Conservation (phyloP, 208 protist species). For the Strigomonas oncopelti region DNA sequence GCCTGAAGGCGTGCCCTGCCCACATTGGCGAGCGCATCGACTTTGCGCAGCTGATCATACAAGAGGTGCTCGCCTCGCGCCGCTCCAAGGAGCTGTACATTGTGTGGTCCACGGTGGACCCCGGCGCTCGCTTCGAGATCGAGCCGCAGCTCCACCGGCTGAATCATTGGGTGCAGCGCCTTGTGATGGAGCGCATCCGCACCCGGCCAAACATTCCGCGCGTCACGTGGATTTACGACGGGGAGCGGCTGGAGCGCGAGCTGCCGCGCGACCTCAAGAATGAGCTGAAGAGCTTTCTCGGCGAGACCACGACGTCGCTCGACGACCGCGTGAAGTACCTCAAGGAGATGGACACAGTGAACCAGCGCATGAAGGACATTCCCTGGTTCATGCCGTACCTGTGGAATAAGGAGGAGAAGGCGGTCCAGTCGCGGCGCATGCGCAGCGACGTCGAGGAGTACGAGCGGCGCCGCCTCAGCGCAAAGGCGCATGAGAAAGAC, state of each 20-base stretch:
- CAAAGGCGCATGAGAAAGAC: constrained; percentile 11
- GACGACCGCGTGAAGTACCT: constrained; percentile 86
- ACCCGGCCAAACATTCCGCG: constrained; percentile 81
- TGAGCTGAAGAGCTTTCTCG: constrained; percentile 67
- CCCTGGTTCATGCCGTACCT: constrained; percentile 93
- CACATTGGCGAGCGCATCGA: constrained; percentile 87
- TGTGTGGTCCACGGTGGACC: constrained; percentile 89
- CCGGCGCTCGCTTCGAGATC: constrained; percentile 72
- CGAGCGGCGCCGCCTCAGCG: constrained; percentile 39
- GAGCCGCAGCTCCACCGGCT: constrained; percentile 83
- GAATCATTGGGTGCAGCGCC: constrained; percentile 83
- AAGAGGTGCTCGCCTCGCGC: constrained; percentile 80
- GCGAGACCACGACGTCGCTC: constrained; percentile 64
- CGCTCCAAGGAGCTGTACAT: constrained; percentile 88
- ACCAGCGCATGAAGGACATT: constrained; percentile 86
- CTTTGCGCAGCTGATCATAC: constrained; percentile 88
- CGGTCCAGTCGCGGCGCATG: constrained; percentile 58
- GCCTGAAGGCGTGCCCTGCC: constrained; percentile 72
- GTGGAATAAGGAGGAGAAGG: constrained; percentile 89
- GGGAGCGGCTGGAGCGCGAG: constrained; percentile 69
- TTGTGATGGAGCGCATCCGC: constrained; percentile 74
- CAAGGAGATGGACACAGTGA: constrained; percentile 87
- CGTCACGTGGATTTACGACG: constrained; percentile 87
- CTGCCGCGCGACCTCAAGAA: constrained; percentile 60
- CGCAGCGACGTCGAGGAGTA: constrained; percentile 72